Evolutionary conservation across 176 grass and related monocot genomes (phyloP), one percentile per base, ranked within the genome.

Genomic region (Puya raimondii): DNA sequence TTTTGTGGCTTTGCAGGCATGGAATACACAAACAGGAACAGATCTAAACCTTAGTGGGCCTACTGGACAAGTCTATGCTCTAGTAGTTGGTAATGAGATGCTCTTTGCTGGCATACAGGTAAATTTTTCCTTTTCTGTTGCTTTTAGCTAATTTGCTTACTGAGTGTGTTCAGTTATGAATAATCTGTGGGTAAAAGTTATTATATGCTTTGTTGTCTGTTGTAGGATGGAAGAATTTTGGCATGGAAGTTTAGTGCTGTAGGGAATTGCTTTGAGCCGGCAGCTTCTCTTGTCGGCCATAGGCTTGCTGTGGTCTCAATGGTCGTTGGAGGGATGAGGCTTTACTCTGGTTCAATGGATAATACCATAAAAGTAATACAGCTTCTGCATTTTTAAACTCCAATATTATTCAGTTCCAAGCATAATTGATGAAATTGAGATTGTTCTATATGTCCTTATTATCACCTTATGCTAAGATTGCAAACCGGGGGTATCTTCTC

Each of bases 281-380:
- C 90, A 51, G 83, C 87, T 67, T 79, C 85, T 76, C 87, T 99
- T 78, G 42, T 56, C 54, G 90, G 90, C 11, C 95, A 99, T 73
- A 70, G 74, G 53, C 82, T 91, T 72, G 74, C 85, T 71, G 95
- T 94, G 54, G 79, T 94, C 73, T 94, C 95, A 20, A 86, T 99
- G 82, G 74, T 82, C 69, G 82, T 94, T 68, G 87, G 87, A 48
- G 87, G 68, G 27, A 54, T 67, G 61, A 88, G 75, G 77, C 90
- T 99, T 63, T 99, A 94, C 76, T 99, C 95, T 66, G 82, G 80
- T 76, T 99, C 95, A 10, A 99, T 99, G 90, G 95, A 99, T 83
- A 74, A 91, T 63, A 94, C 82, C 12, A 91, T 99, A 57, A 91
- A 75, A 91, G 95, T 99, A 87, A 84, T 77, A 50, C 11, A 47